Base-by-base conservation (phyloP, 805 yeast genomes). In the Candida vartiovaarae region DNA sequence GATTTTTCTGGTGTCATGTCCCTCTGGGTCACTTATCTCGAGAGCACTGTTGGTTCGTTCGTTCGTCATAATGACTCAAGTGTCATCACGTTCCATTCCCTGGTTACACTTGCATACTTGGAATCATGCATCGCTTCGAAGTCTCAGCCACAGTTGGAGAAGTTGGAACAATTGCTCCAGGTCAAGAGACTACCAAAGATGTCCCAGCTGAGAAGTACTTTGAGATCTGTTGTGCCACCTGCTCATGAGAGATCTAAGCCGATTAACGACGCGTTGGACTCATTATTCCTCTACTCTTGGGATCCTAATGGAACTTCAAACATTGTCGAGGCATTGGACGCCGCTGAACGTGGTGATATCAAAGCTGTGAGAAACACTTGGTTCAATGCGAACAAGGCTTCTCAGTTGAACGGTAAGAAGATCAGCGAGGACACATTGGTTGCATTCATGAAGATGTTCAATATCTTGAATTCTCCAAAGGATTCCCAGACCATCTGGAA, bases 401-500 rank as follows among this genome's bases (percentile, higher is more conserved):
- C 68, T 5, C 47, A 49, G 9, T 40, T 52, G 7, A 64, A 62
- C 40, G 60, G 62, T 2, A 57, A 48, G 10, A 59, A 67, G 5
- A 56, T 78, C 23, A 58, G 61, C 4, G 75, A 72, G 50, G 56
- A 55, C 6, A 68, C 78, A 0, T 57, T 72, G 39, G 59, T 64
- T 39, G 61, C 64, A 31, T 56, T 74, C 43, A 75, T 80, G 81
- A 58, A 66, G 31, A 68, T 69, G 34, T 76, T 63, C 55, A 66
- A 66, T 43, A 63, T 59, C 2, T 54, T 65, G 34, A 66, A 66
- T 34, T 47, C 51, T 27, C 62, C 66, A 15, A 59, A 59, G 11
- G 63, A 61, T 32, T 71, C 73, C 2, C 63, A 72, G 44, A 61
- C 62, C 8, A 57, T 76, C 2, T 82, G 85, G 76, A 75, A 73